A percentile compares a stretch with the other conserved stretches of the same genome.
These are phyloP conservation scores for Didymellaceae sp. DNA, from an alignment of 2,329 filamentous ascomycete species.

Conservation along the genomic window DNA sequence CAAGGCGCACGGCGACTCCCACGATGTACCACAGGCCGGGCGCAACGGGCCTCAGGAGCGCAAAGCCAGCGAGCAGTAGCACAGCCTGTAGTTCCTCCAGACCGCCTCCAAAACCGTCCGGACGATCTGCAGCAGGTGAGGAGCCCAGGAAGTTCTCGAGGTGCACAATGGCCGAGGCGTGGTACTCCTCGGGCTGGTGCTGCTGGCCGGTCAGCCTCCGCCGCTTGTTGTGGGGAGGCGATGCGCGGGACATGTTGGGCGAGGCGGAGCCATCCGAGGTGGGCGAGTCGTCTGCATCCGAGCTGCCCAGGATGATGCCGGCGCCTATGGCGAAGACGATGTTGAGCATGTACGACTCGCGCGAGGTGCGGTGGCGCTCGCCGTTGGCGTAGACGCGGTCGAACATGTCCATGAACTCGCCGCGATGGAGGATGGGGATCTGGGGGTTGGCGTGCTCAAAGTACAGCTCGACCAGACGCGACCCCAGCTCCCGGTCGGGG, in stretches of 20 bases:
- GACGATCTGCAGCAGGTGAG: conserved; percentile 62
- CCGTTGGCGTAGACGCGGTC: conserved; percentile 78
- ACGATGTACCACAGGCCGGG: conserved; percentile 98
- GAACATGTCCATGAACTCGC: conserved; percentile 88
- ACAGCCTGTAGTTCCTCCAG: conserved; percentile 95
- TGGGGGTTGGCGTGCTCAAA: conserved; percentile 97
- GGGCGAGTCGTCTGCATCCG: conserved; percentile 45
- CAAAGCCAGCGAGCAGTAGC: conserved; percentile 86
- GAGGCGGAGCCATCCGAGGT: conserved; percentile 38
- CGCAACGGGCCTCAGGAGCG: conserved; percentile 85
- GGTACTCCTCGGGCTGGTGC: conserved; percentile 90
- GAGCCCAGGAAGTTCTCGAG: conserved; percentile 82
- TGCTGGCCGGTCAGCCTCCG: conserved; percentile 60
- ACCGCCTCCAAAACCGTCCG: conserved; percentile 77
- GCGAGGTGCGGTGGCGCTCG: conserved; percentile 70
- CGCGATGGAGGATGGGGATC: conserved; percentile 88
- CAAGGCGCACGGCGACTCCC: conserved; percentile 87
- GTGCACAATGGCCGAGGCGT: conserved; percentile 91
- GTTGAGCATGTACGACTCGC: conserved; percentile 92
- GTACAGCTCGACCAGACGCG: conserved; percentile 79
- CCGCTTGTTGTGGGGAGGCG: conserved; percentile 46
- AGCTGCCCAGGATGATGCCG: conserved; percentile 79
- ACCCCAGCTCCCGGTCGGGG: conserved; percentile 76
- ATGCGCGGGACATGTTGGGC: conserved; percentile 35
- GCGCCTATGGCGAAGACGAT: conserved; percentile 97